phyloP scores from a whole-genome alignment of 1,139 yeast species.

The Eremothecium gossypii region DNA sequence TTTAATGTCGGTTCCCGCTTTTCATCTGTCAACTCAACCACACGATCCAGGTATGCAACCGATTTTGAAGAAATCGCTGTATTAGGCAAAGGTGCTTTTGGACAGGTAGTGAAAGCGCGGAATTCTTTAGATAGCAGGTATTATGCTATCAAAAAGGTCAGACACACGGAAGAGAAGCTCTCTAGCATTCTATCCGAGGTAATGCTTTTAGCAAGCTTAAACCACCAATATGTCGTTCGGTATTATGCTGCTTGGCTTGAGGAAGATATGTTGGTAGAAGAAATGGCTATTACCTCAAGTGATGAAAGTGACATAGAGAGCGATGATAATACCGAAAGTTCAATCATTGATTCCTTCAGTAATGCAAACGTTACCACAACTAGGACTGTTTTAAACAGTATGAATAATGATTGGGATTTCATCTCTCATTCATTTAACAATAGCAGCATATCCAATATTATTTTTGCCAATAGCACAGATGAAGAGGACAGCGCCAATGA shows the following conservation, averaged over 20 bases:
- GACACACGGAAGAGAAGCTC: conserved; percentile 70
- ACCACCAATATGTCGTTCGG: conserved; percentile 91
- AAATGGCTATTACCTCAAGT: conserved; percentile 32
- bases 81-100: conserved; percentile 94
- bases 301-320: conserved; percentile 25
- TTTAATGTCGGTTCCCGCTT: conserved; percentile 33
- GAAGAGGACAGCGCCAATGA: conserved; percentile 29
- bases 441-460: conserved; percentile 43
- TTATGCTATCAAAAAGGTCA: conserved; percentile 87
- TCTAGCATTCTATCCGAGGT: conserved; percentile 84
- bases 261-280: conserved; percentile 45
- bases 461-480: conserved; percentile 43
- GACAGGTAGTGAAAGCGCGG: conserved; percentile 93
- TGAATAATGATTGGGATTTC: conserved; percentile 40
- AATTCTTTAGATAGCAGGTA: conserved; percentile 88
- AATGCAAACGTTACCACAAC: conserved; percentile 18
- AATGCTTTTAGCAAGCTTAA: conserved; percentile 78
- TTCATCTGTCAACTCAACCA: conserved; percentile 26
- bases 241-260: conserved; percentile 98
- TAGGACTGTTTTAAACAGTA: conserved; percentile 17
- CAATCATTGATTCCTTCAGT: conserved; percentile 11
- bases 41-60: conserved; percentile 51
- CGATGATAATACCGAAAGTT: conserved; percentile 12
- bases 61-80: conserved; percentile 93
- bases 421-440: conserved; percentile 50